Evolutionary conservation across 2,329 filamentous ascomycete genomes (phyloP).

Genomic region (Fusarium dlaminii): DNA sequence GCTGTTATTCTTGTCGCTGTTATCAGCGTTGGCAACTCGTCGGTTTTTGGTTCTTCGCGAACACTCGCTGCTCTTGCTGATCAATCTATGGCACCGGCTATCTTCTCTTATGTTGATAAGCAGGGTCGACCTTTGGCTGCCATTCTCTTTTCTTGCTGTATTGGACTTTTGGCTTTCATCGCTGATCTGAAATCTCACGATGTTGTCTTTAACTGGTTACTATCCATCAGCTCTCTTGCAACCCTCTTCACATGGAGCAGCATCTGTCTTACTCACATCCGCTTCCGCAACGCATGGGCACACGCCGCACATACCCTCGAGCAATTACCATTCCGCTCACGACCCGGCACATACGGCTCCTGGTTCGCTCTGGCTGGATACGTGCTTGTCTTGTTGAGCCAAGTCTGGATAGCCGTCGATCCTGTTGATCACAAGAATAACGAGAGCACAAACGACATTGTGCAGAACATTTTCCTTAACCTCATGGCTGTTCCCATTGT

Average conservation of each 20-base stretch:
- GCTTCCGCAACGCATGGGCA: conserved; percentile 83
- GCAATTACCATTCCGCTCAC: conserved; percentile 82
- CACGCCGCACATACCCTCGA: conserved; percentile 71
- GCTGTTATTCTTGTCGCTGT: conserved; percentile 92
- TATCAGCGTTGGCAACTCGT: conserved; percentile 88
- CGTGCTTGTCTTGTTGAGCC: conserved; percentile 76
- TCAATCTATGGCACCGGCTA: conserved; percentile 80
- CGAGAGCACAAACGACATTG: conserved; percentile 54
- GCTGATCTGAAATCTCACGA: conserved; percentile 69
- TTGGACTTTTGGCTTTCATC: conserved; percentile 82
- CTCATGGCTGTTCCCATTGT: conserved; percentile 77
- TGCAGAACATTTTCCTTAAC: conserved; percentile 75
- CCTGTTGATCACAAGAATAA: conserved; percentile 66
- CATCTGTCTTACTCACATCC: conserved; percentile 90
- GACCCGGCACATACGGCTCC: conserved; percentile 80
- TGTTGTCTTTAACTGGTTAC: conserved; percentile 80
- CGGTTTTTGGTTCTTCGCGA: conserved; percentile 91
- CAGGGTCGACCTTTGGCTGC: conserved; percentile 80
- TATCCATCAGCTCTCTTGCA: conserved; percentile 75
- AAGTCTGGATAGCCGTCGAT: conserved; percentile 87
- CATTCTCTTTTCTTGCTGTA: conserved; percentile 70
- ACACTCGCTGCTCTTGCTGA: conserved; percentile 91
- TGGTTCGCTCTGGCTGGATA: conserved; percentile 84
- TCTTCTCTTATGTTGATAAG: conserved; percentile 83
- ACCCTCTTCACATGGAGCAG: conserved; percentile 82